Percentiles rank a stretch among this genome's conserved stretches.
Conservation (phyloP, 2,329 filamentous ascomycete genomes). For the Ophiostoma ulmi region DNA sequence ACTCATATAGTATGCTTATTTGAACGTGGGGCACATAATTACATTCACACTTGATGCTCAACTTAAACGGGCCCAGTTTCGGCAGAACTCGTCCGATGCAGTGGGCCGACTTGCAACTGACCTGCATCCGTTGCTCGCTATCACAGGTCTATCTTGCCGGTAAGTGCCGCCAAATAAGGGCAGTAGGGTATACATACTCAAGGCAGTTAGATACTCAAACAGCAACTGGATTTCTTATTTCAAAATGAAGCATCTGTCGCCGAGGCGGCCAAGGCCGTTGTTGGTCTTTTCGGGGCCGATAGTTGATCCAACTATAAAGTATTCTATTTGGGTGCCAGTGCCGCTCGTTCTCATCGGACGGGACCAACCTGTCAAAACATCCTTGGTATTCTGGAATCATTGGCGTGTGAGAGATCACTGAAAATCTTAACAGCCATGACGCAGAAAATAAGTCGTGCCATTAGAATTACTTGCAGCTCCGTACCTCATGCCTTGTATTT, state of each 20-base stretch:
- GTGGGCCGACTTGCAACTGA: slow-evolving; percentile 7
- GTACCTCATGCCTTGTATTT: background rate
- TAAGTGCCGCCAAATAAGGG: background rate
- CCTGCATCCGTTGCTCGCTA: background rate
- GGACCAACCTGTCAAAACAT: background rate
- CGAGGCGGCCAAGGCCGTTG: background rate
- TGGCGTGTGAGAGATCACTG: no score
- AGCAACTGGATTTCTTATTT: background rate
- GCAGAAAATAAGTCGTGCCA: no score
- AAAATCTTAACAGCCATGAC: no score
- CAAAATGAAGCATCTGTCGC: background rate
- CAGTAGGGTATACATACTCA: background rate
- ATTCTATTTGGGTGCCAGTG: background rate
- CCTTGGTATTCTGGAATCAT: no score
- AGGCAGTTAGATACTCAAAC: background rate
- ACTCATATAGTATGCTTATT: background rate
- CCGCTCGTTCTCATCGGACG: background rate
- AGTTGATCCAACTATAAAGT: background rate
- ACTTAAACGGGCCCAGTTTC: slow-evolving; percentile 17
- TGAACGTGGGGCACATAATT: background rate
- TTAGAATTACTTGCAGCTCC: no score
- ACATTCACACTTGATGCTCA: background rate
- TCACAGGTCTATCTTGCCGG: slow-evolving; percentile 9
- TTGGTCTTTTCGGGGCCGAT: background rate
- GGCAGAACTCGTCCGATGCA: slow-evolving; percentile 25